Percentiles rank a stretch among this genome's conserved stretches.
phyloP scores from a whole-genome alignment of 2,329 filamentous ascomycete species.

The Talaromyces islandicus region DNA sequence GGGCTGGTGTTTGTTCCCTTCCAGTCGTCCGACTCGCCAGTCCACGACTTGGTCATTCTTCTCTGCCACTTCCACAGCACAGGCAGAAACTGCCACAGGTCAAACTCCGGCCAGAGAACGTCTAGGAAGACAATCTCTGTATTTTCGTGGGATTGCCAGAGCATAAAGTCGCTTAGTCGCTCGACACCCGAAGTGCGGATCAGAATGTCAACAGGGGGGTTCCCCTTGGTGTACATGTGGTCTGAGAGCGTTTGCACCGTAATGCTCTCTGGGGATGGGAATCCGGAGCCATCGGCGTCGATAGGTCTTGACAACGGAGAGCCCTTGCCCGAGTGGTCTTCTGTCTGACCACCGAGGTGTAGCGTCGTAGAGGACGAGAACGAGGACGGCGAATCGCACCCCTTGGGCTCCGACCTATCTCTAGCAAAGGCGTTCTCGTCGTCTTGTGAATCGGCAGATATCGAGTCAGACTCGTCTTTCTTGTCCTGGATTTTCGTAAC shows the following conservation, averaged over 20 bases:
- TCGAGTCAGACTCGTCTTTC: slow-evolving; percentile 45
- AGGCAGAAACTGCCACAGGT: slow-evolving; percentile 86
- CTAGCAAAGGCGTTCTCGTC: slow-evolving; percentile 30
- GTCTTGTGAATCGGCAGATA: slow-evolving; percentile 33
- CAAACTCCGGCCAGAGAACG: slow-evolving; percentile 93
- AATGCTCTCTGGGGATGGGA: slow-evolving; percentile 80
- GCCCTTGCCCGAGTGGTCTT: slow-evolving; percentile 29
- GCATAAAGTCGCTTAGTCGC: slow-evolving; percentile 93
- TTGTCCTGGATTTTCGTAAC: slow-evolving; percentile 25
- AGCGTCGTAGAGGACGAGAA: slow-evolving; percentile 46
- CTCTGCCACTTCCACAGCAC: slow-evolving; percentile 87
- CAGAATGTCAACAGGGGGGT: slow-evolving; percentile 84
- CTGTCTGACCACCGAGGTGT: slow-evolving; percentile 27
- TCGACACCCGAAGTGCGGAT: slow-evolving; percentile 90
- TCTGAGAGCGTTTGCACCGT: slow-evolving; percentile 73
- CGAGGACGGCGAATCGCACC: slow-evolving; percentile 30
- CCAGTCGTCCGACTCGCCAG: slow-evolving; percentile 41
- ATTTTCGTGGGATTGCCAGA: slow-evolving; percentile 93
- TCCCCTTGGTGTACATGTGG: slow-evolving; percentile 81
- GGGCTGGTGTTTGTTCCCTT: slow-evolving; percentile 14
- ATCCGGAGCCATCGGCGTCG: slow-evolving; percentile 28
- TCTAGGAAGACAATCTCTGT: slow-evolving; percentile 90
- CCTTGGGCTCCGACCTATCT: slow-evolving; percentile 16
- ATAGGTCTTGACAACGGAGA: slow-evolving; percentile 26
- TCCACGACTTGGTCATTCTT: slow-evolving; percentile 56